Base-by-base conservation (phyloP, 2,329 filamentous ascomycete genomes). In the Apiospora sp. region DNA sequence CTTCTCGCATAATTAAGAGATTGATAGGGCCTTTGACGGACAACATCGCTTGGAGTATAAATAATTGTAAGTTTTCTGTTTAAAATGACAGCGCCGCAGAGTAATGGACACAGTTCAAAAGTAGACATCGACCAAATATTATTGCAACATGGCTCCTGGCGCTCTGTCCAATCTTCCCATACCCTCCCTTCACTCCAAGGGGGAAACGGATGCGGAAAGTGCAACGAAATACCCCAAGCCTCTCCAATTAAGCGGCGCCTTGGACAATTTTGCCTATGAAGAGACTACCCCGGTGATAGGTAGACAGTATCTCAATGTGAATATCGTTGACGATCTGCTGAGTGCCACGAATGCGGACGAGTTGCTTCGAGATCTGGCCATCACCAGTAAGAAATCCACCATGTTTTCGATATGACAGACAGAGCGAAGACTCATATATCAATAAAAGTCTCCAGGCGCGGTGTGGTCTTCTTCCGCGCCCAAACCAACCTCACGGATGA, bases 401-500 rank as follows among this genome's bases (percentile, higher is more conserved):
- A 58, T 74, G 49, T 73, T n/a, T 43, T 27, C n/a, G 1, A 41
- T 37, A 34, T 13, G 10, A 37, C 37, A 13, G 27, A 24, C 37
- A 13, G 7, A 24, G 24, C 2, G 44, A 27, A 43, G 16, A 30
- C 43, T 27, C 46, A 75, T 74, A 27, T 69, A 72, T 30, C 24
- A 13, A 49, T 7, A 44, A 24, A 19, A 91, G 89, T 92, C 74
- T 91, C 90, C 0, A 86, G 88, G 74, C 85, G 91, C 19, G 90
- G 90, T 1, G 90, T 92, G 2, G 90, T 92, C 54, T 91, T 92
- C 81, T 90, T 92, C 79, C 87, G 90, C 19, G 84, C 86, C 13
- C 91, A 92, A 74, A 83, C 90, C 76, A 84, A 87, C 74, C 81
- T 91, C 7, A 85, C 84, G 75, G 87, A 91, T 75, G 87, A 88